Evolutionary conservation across 192 early-diverging fungal species (phyloP).

Genomic region (Dimargaris xerosporica): DNA sequence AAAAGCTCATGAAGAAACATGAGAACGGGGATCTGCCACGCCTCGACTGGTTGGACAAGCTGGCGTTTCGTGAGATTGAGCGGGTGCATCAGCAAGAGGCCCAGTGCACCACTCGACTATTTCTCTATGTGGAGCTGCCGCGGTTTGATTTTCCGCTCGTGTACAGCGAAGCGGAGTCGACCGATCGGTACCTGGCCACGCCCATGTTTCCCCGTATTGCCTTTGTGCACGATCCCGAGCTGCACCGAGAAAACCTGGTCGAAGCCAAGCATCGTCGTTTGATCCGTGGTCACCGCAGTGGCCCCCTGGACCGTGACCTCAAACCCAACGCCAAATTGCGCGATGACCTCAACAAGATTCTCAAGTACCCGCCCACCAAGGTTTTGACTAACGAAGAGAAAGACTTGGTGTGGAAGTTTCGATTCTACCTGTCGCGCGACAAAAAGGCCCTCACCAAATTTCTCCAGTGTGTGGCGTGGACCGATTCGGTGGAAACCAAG

Average conservation of each 20-base stretch:
- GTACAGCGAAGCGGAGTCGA: slow-evolving; percentile 54
- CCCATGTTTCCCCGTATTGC: slow-evolving; percentile 28
- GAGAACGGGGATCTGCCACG: slow-evolving; percentile 76
- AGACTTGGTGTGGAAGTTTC: slow-evolving; percentile 96
- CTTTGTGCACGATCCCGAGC: slow-evolving; percentile 70
- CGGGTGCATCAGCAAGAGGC: slow-evolving; percentile 51
- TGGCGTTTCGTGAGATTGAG: slow-evolving; percentile 80
- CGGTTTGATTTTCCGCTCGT: slow-evolving; percentile 96
- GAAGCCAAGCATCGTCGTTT: slow-evolving; percentile 89
- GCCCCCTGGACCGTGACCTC: slow-evolving; percentile 79
- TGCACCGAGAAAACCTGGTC: slow-evolving; percentile 78
- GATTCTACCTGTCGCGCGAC: slow-evolving; percentile 87
- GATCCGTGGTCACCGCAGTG: slow-evolving; percentile 77
- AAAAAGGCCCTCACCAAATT: slow-evolving; percentile 96
- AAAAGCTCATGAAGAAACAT: slow-evolving; percentile 67
- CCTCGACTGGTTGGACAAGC: slow-evolving; percentile 85
- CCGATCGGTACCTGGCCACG: slow-evolving; percentile 22
- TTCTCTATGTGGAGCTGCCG: slow-evolving; percentile 77
- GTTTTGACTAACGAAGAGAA: slow-evolving; percentile 71
- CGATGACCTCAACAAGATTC: slow-evolving; percentile 88
- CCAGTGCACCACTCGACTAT: slow-evolving; percentile 22
- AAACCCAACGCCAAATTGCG: slow-evolving; percentile 94
- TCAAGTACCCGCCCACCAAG: slow-evolving; percentile 85
- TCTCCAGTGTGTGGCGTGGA: slow-evolving; percentile 91
- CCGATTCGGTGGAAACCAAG: slow-evolving; percentile 73